phyloP scores from a whole-genome alignment of 495 filamentous ascomycete species.

The Evernia prunastri region DNA sequence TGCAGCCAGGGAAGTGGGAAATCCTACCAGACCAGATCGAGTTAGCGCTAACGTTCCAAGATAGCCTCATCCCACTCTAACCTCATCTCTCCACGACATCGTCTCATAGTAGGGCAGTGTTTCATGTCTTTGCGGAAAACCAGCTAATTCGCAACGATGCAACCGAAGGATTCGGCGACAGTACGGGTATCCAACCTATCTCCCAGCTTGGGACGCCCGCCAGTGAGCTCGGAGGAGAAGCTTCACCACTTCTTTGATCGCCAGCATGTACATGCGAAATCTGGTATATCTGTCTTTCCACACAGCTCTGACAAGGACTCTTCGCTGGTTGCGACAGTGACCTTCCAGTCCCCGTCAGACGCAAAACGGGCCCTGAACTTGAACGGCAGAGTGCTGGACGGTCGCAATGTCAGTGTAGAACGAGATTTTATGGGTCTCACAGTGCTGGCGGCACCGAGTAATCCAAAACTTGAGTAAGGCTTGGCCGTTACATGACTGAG shows the following conservation, averaged over 20 bases:
- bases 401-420: conserved; percentile 6
- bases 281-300: conserved; percentile 3
- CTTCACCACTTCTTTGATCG: conserved; percentile 1
- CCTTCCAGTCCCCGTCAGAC: conserved; percentile 2
- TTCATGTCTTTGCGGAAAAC: too few relatives aligned
- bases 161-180: conserved; percentile 11
- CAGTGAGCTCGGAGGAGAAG: too few relatives aligned
- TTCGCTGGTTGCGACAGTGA: conserved; percentile 6
- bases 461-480: conserved; percentile 10
- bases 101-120: too few relatives aligned
- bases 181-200: conserved; percentile 6
- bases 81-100: too few relatives aligned
- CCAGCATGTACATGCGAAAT: not conserved
- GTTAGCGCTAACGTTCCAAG: too few relatives aligned
- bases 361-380: conserved; percentile 7
- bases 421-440: conserved; percentile 10
- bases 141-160: not conserved
- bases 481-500: not conserved
- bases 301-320: not conserved
- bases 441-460: not conserved
- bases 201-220: not conserved
- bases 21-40: too few relatives aligned
- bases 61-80: too few relatives aligned
- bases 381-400: conserved; percentile 1
- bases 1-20: too few relatives aligned